phyloP scores from a whole-genome alignment of 768 basidiomycete genomes.

The Pleurotus pulmonarius region DNA sequence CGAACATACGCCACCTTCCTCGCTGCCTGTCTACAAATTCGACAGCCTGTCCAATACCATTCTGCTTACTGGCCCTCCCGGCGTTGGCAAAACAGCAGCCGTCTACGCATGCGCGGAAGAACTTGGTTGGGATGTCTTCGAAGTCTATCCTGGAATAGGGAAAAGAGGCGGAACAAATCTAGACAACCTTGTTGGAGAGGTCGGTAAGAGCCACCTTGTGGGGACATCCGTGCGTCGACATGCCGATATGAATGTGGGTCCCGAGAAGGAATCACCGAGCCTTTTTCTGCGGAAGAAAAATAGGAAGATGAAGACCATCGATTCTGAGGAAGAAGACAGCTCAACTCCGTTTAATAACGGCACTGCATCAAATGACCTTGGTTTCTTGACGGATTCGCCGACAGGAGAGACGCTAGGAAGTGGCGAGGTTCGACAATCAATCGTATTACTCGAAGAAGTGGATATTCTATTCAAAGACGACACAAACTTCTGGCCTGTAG shows the following conservation, averaged over 20 bases:
- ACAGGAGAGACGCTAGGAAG: not conserved
- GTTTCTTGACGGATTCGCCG: conserved; percentile 13
- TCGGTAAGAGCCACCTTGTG: conserved; percentile 90
- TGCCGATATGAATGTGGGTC: not conserved
- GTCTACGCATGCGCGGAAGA: conserved; percentile 94
- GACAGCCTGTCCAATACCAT: conserved; percentile 77
- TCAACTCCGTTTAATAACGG: conserved; percentile 6
- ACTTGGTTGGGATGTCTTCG: conserved; percentile 94
- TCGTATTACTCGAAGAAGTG: conserved; percentile 92
- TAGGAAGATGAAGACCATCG: not conserved
- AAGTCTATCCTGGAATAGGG: conserved; percentile 95
- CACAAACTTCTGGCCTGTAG: conserved; percentile 78
- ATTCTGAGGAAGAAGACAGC: conserved; percentile 7
- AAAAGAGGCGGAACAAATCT: conserved; percentile 78
- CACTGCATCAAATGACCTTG: conserved; percentile 16
- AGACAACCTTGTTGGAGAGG: conserved; percentile 82
- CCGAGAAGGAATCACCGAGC: not conserved
- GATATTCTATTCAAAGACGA: conserved; percentile 92
- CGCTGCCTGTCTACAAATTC: conserved; percentile 22
- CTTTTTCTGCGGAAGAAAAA: not conserved
- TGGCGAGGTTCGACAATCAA: conserved; percentile 63
- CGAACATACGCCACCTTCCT: not conserved
- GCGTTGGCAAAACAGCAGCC: conserved; percentile 87
- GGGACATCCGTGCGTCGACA: conserved; percentile 22
- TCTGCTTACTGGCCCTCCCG: conserved; percentile 76